Base-by-base conservation (phyloP, 1,284 basidiomycete species). In the Hemileia vastatrix region DNA sequence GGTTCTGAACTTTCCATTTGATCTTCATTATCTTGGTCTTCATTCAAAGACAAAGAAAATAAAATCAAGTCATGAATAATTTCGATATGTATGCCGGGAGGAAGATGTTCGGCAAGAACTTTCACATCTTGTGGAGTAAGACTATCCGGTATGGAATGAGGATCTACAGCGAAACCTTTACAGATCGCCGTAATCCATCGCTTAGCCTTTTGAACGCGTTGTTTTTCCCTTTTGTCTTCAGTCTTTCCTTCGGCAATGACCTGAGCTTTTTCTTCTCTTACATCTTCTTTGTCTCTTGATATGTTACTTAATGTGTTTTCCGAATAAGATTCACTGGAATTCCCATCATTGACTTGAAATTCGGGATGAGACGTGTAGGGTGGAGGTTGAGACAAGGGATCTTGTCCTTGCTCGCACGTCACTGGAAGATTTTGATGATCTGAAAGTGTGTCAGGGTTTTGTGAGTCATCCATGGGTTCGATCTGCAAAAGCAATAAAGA, bases 51-150 rank as follows among this genome's bases (percentile, higher is more conserved):
- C 8, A 63, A 33, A 27, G 60, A 63, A 21, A 63, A 31, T 0
- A 63, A 24, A 21, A 63, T 48, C 1, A 63, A 48, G 43, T 63
- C 60, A 43, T 63, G 54, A 19, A 63, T 40, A 23, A 63, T 31
- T 50, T 63, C 60, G 21, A 63, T 21, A 40, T 63, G 53, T 15
- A 56, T 49, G n/a, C 32, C 6, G 9, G 60, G 11, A 4, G 60
- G 60, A 15, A 63, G 13, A 40, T 55, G 24, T n/a, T 55, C 50
- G 1, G 53, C 40, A n/a, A 56, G 19, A 23, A 40, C 45, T 13
- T 3, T 19, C 44, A 55, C 31, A 43, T 63, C 60, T 23, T 49
- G 15, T 13, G 6, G 5, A 19, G 3, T 33, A 6, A 36, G 52
- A 4, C 32, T 54, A 15, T 49, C 18, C 8, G 53, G 53, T 45